Conservation (phyloP, 2,329 filamentous ascomycete genomes). For the Talaromyces pinophilus region DNA sequence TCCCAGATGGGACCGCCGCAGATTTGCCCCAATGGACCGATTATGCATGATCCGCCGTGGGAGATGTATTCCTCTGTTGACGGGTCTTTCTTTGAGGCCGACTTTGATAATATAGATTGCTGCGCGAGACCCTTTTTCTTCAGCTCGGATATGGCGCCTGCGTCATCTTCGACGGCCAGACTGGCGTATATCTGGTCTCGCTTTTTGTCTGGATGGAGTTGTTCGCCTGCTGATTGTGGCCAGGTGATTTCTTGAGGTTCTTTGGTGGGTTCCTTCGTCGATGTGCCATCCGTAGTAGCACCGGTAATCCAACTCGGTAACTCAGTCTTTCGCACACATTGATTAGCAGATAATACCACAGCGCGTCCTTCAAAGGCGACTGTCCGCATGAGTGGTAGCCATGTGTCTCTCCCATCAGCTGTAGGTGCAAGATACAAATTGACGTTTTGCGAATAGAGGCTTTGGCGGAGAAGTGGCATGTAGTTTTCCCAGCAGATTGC, state of each 20-base stretch:
- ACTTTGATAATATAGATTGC: background rate
- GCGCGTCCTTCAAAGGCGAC: constrained; percentile 78
- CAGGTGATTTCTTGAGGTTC: constrained; percentile 52
- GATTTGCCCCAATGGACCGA: constrained; percentile 77
- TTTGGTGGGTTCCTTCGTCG: constrained; percentile 22
- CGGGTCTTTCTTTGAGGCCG: background rate
- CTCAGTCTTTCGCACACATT: constrained; percentile 66
- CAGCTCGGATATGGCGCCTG: background rate
- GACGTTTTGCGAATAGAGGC: constrained; percentile 84
- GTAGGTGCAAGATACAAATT: constrained; percentile 91
- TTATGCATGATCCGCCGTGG: constrained; percentile 78
- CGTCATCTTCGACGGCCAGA: constrained; percentile 15
- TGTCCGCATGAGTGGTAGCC: constrained; percentile 80
- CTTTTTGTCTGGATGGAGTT: constrained; percentile 26
- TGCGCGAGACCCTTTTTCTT: background rate
- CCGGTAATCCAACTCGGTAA: constrained; percentile 59
- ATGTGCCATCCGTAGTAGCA: background rate
- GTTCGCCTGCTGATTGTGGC: constrained; percentile 31
- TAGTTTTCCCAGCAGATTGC: constrained; percentile 98
- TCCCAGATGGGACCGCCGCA: constrained; percentile 83
- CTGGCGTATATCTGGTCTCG: constrained; percentile 22
- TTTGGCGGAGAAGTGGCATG: constrained; percentile 84
- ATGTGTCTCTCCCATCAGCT: constrained; percentile 79
- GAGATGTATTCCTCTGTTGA: constrained; percentile 46
- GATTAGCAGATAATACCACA: constrained; percentile 84